phyloP scores from a whole-genome alignment of 768 basidiomycete species.

The Kwoniella dendrophila region DNA sequence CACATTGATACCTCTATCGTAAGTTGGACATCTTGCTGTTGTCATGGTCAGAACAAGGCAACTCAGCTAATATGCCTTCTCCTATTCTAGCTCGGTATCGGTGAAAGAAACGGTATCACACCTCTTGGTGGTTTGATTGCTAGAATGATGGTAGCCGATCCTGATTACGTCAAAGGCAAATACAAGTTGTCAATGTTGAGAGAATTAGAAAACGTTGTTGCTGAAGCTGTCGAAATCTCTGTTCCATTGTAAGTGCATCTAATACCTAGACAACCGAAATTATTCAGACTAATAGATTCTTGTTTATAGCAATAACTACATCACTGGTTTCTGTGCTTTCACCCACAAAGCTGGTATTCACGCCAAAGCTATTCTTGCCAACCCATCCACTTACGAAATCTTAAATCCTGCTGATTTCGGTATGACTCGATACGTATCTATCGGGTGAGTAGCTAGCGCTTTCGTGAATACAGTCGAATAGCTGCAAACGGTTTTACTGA shows the following conservation, averaged over 20 bases:
- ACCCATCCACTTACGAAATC: slow-evolving; percentile 98
- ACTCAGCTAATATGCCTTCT: background rate
- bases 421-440: slow-evolving; percentile 94
- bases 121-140: slow-evolving; percentile 96
- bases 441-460: slow-evolving; percentile 61
- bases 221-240: slow-evolving; percentile 96
- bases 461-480: no score
- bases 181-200: slow-evolving; percentile 97
- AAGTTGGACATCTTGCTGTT: no score
- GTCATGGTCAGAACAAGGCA: background rate
- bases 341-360: slow-evolving; percentile 99
- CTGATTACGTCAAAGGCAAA: slow-evolving; percentile 99
- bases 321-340: slow-evolving; percentile 97
- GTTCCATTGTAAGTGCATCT: slow-evolving; percentile 69
- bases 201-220: slow-evolving; percentile 97
- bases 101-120: slow-evolving; percentile 98
- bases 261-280: background rate
- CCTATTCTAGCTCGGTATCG: slow-evolving; percentile 81
- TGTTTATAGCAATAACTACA: slow-evolving; percentile 57
- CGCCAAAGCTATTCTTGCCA: slow-evolving; percentile 99
- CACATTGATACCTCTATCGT: slow-evolving; percentile 88
- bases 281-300: background rate
- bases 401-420: slow-evolving; percentile 99
- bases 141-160: slow-evolving; percentile 90
- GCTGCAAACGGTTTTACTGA: slow-evolving; percentile 12